Base-by-base conservation (phyloP, 108 stramenopile genomes). In the Pseudonitzschia pungens region DNA sequence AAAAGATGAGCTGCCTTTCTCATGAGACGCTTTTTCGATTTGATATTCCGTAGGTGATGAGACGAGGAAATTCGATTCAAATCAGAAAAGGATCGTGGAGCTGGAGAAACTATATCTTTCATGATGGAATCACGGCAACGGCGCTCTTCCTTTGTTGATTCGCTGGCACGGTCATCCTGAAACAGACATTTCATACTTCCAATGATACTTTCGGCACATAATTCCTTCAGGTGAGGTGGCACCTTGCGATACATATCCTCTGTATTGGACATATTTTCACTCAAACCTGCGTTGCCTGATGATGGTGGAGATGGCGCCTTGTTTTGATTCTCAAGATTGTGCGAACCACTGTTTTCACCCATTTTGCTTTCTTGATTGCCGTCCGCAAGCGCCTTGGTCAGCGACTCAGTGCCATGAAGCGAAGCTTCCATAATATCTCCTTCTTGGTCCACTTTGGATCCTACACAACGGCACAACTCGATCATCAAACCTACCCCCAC, bases 401-500 rank as follows among this genome's bases (percentile, higher is more conserved):
- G 74, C 56, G 67, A 31, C n/a, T 45, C 54, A 9, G 29, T 68
- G 53, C 58, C 78, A 65, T 51, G 75, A 15, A 69, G 33, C 27
- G 84, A 81, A 32, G 43, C 45, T 18, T 53, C 71, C 50, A 87
- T 78, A 4, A 75, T 52, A 16, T 82, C 77, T 12, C 91, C 90
- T 20, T 88, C 88, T 73, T 89, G 89, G 59, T 91, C 78, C 6
- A 91, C 88, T 65, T 64, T 80, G 11, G 85, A 89, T 65, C 93
- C 93, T 71, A 87, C 88, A 59, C 89, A 92, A 33, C 89, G 84
- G 67, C 89, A 83, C 18, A 94, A 82, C 65, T 94, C 93, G 12
- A 89, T 80, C 42, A 92, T 78, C 55, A 94, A 70, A 29, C 86
- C 89, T 8, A 81, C 80, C 16, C 89, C 91, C 14, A 92, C 89